Conservation (phyloP, 257 asterid species). For the Lycium barbarum region DNA sequence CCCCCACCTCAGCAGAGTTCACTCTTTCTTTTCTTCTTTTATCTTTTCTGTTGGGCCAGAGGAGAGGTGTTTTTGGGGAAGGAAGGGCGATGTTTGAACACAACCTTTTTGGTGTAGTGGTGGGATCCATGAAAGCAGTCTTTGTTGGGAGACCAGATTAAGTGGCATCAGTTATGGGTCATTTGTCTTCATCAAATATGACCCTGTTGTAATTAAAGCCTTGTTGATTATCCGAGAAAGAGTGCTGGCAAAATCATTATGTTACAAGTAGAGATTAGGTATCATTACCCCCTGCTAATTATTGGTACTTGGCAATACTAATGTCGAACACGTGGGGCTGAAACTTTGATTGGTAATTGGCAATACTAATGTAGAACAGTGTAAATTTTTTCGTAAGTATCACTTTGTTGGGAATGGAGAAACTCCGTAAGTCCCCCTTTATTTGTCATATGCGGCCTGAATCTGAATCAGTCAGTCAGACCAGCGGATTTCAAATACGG, state of each 20-base stretch:
- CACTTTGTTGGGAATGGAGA: too few relatives aligned
- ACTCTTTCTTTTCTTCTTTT: constrained; percentile 17
- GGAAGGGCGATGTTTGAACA: not conserved
- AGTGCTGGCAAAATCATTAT: not conserved
- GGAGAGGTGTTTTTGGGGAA: not conserved
- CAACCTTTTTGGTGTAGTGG: constrained; percentile 13
- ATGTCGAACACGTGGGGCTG: not conserved
- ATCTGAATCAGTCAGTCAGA: not conserved
- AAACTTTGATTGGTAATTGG: not conserved
- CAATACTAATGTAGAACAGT: not conserved
- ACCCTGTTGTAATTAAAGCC: not conserved
- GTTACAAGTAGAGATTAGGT: constrained; percentile 22
- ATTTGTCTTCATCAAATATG: constrained; percentile 14
- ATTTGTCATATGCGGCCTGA: not conserved
- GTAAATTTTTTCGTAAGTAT: not conserved
- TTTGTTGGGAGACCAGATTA: constrained; percentile 11
- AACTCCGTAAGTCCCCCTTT: too few relatives aligned
- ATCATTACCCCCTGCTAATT: not conserved
- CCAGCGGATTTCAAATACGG: not conserved
- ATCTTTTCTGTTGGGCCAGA: not conserved
- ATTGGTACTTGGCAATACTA: not conserved
- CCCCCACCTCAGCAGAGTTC: not conserved
- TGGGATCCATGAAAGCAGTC: constrained; percentile 26
- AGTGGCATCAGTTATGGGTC: constrained; percentile 25
- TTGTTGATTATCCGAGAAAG: not conserved